A percentile compares a stretch with the other conserved stretches of the same genome.
Evolutionary conservation across 1,139 yeast genomes (phyloP).

Genomic region (Candida sp.): DNA sequence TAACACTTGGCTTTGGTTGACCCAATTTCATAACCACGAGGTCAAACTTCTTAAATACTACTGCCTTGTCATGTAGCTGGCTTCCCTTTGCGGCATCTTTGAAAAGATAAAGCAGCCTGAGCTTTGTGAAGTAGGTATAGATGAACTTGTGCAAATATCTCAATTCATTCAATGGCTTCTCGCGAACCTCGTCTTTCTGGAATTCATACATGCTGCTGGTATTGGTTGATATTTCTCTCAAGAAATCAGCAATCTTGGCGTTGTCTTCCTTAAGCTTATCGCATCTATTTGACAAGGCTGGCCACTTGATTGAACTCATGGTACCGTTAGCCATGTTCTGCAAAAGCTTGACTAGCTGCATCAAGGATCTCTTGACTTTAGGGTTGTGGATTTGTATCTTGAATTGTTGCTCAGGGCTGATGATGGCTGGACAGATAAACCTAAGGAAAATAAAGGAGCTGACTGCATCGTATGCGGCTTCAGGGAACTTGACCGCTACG

Average conservation of each 20-base stretch:
- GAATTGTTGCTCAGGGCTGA: conserved; percentile 77
- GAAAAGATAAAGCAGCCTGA: conserved; percentile 46
- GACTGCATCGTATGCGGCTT: conserved; percentile 71
- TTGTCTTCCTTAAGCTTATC: conserved; percentile 51
- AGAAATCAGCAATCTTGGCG: conserved; percentile 49
- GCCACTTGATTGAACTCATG: conserved; percentile 61
- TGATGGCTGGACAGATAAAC: conserved; percentile 90
- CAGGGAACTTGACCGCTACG: conserved; percentile 70
- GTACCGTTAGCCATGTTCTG: conserved; percentile 91
- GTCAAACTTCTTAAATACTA: conserved; percentile 32
- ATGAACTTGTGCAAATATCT: conserved; percentile 68
- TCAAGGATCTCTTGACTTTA: conserved; percentile 70
- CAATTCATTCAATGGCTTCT: conserved; percentile 49
- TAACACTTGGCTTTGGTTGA: conserved; percentile 45
- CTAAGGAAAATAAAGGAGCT: conserved; percentile 90
- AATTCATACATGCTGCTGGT: conserved; percentile 32
- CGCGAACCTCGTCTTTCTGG: conserved; percentile 14
- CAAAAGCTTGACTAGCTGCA: conserved; percentile 82
- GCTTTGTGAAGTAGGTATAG: conserved; percentile 61
- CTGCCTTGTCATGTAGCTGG: conserved; percentile 29
- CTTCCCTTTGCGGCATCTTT: conserved; percentile 24
- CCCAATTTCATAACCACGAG: conserved; percentile 34
- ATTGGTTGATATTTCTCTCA: conserved; percentile 29
- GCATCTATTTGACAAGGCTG: conserved; percentile 45
- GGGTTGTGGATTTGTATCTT: conserved; percentile 49